A percentile compares a stretch with the other conserved stretches of the same genome.
These are phyloP conservation scores for Solanum gracilifrons DNA, from an alignment of 257 asterid species.

Conservation along the genomic window DNA sequence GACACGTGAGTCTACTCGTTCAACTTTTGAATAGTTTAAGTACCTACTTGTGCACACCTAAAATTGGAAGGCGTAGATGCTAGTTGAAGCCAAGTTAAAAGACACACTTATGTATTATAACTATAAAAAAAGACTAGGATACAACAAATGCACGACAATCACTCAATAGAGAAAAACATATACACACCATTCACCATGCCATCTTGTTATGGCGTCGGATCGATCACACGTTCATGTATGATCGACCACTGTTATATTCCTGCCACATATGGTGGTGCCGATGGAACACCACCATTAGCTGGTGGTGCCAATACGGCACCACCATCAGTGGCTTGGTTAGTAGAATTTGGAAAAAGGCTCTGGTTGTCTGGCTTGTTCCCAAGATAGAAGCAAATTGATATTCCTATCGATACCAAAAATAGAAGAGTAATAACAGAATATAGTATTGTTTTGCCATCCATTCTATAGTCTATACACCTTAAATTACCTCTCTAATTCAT, in stretches of 20 bases:
- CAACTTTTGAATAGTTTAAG: no score
- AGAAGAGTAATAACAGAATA: no score
- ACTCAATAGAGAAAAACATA: neutral
- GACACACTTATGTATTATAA: no score
- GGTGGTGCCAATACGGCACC: neutral
- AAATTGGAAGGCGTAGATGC: no score
- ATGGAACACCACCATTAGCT: neutral
- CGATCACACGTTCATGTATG: neutral
- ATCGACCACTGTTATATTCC: neutral
- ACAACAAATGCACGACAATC: neutral
- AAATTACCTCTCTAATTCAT: neutral
- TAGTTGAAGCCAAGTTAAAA: no score
- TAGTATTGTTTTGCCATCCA: neutral
- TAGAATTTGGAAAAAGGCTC: neutral
- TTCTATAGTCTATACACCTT: neutral
- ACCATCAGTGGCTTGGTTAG: neutral
- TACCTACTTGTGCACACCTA: no score
- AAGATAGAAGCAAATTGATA: neutral
- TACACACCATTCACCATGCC: neutral
- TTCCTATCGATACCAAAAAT: neutral
- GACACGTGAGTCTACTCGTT: no score
- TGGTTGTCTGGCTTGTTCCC: neutral
- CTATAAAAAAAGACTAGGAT: no score
- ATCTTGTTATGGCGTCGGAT: neutral
- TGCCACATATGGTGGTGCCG: neutral